Evolutionary conservation across 805 yeast species (phyloP).

Genomic region (Saccharomyces jurei): DNA sequence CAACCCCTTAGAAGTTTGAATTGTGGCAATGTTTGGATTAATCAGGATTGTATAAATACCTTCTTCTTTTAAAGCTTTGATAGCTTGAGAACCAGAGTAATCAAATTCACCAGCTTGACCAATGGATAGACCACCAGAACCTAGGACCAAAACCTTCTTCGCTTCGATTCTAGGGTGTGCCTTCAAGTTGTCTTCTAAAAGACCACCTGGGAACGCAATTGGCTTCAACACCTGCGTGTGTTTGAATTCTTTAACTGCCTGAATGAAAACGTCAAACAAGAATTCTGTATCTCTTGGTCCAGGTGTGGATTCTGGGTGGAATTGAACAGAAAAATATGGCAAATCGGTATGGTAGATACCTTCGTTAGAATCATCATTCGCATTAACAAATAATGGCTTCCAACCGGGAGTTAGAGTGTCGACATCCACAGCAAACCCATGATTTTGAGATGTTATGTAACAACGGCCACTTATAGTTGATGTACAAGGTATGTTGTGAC

Average conservation of each 20-base stretch:
- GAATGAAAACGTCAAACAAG: slow-evolving; percentile 85
- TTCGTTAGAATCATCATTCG: slow-evolving; percentile 96
- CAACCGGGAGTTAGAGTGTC: slow-evolving; percentile 67
- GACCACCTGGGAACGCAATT: slow-evolving; percentile 88
- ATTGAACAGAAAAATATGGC: slow-evolving; percentile 95
- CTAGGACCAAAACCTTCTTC: slow-evolving; percentile 87
- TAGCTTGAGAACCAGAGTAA: slow-evolving; percentile 97
- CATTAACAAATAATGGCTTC: slow-evolving; percentile 90
- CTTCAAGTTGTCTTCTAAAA: slow-evolving; percentile 59
- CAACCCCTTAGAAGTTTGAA: slow-evolving; percentile 93
- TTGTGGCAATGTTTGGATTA: slow-evolving; percentile 97
- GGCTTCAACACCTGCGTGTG: slow-evolving; percentile 48
- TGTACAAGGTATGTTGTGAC: slow-evolving; percentile 95
- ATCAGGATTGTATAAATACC: slow-evolving; percentile 93
- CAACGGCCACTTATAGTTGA: slow-evolving; percentile 87
- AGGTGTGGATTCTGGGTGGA: slow-evolving; percentile 98
- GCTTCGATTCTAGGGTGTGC: slow-evolving; percentile 73
- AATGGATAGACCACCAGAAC: slow-evolving; percentile 96
- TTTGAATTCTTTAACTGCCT: slow-evolving; percentile 64
- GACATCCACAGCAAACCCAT: slow-evolving; percentile 94
- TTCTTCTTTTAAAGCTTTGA: slow-evolving; percentile 95
- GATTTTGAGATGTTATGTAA: slow-evolving; percentile 97
- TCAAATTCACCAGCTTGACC: slow-evolving; percentile 99
- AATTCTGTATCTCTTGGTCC: slow-evolving; percentile 99
- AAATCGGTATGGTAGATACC: slow-evolving; percentile 86